phyloP scores from a whole-genome alignment of 345 rosid genomes.

The Gossypium thurberi region DNA sequence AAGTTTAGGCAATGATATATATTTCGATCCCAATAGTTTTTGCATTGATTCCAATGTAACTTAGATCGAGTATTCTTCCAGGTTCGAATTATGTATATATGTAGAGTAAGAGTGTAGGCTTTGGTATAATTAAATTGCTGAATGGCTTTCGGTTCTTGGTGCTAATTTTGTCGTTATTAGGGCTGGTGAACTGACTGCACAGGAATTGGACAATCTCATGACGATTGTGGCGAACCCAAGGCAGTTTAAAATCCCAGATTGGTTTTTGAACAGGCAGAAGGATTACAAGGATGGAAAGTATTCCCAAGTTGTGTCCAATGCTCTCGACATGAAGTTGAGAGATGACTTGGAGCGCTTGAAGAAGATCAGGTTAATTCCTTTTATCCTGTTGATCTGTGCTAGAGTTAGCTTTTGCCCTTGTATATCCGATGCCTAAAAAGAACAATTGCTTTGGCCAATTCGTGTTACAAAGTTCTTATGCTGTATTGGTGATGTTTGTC shows the following conservation, averaged over 20 bases:
- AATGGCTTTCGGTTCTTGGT: background rate
- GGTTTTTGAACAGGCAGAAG: conserved; percentile 91
- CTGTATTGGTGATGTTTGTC: background rate
- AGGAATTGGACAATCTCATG: conserved; percentile 88
- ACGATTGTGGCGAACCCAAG: conserved; percentile 77
- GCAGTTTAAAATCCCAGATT: conserved; percentile 86
- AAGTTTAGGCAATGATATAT: background rate
- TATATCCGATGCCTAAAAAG: background rate
- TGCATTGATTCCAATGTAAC: background rate
- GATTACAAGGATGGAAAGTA: conserved; percentile 88
- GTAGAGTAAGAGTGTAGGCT: background rate
- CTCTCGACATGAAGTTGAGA: conserved; percentile 89
- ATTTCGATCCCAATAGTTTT: too few relatives aligned
- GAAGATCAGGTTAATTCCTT: conserved; percentile 60
- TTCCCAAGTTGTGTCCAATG: conserved; percentile 87
- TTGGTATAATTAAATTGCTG: background rate
- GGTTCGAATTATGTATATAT: background rate
- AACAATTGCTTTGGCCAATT: background rate
- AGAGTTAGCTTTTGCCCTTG: background rate
- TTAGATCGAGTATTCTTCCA: background rate
- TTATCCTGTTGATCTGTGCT: background rate
- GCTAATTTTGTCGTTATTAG: conserved; percentile 21
- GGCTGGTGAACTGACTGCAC: conserved; percentile 82
- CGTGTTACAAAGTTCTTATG: too few relatives aligned
- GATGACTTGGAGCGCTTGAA: conserved; percentile 92